Base-by-base conservation (phyloP, 2,329 filamentous ascomycete species). In the Xylariaceae sp. region DNA sequence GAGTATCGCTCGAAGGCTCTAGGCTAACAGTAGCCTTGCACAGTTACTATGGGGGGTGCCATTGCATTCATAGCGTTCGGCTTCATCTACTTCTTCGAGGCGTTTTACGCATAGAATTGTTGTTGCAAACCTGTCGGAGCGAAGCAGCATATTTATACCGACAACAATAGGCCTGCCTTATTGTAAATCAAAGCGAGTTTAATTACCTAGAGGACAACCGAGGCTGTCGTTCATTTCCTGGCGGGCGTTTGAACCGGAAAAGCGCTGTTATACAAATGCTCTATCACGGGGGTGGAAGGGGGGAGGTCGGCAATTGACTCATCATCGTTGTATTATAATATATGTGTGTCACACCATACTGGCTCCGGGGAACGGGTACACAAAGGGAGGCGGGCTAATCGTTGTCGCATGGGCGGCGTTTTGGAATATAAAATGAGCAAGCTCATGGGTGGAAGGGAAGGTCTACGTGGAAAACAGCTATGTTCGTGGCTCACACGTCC, bases 41-140 rank as follows among this genome's bases (percentile, higher is more conserved):
- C 61, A 96, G 95, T 98, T 37, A 98, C 93, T 29, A 81, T 98
- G 49, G 93, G 95, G 61, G 95, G 95, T 57, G 93, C 95, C 7
- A 77, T 89, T 54, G 92, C 93, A 16, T 99, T 99, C 78, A 79
- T 98, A 46, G 75, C 92, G 26, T 99, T 99, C 71, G 93, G 92
- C 58, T 75, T 96, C 66, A 93, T 99, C 65, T 99, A 99, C 75
- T 77, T 96, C 40, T 79, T 93, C 58, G 93, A 98, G 74, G 89
- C 89, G 14, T 77, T 93, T 69, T 86, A 85, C 69, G 75, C 75
- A 49, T 83, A 75, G 58, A 18, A 14, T 51, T 18, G 20, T 42
- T 19, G 10, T 40, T 40, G 43, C 14, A 19, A 3, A 23, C 14
- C 43, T 23, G 20, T 46, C n/a, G 10, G 20, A 29, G 29, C 20